phyloP scores from a whole-genome alignment of 176 grass and related monocot genomes.

The Dendrocalamus sinicus region DNA sequence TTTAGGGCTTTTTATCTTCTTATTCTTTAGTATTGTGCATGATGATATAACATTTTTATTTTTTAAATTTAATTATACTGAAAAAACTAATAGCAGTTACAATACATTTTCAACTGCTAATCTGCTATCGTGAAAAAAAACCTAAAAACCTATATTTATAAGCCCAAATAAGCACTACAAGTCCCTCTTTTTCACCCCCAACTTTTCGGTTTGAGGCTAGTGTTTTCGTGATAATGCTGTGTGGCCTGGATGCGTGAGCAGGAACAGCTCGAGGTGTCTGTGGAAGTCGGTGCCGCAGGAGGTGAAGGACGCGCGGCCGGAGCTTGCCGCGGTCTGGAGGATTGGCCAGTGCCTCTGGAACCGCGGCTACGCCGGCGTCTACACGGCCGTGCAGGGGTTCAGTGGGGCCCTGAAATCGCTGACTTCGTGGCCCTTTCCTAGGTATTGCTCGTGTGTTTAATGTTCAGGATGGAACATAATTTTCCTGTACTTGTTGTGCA shows the following conservation, averaged over 20 bases:
- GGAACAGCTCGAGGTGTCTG: conserved; percentile 80
- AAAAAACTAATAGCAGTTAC: too few species aligned
- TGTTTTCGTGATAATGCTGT: conserved; percentile 11
- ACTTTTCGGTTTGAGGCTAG: conserved; percentile 4
- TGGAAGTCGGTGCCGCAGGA: conserved; percentile 84
- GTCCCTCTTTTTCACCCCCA: not conserved
- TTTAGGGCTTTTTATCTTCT: too few species aligned
- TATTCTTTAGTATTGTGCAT: too few species aligned
- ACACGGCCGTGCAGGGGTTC: conserved; percentile 56
- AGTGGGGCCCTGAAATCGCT: conserved; percentile 66
- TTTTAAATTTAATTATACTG: too few species aligned
- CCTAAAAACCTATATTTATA: too few species aligned
- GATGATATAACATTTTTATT: too few species aligned
- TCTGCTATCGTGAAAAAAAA: too few species aligned
- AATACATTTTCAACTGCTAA: too few species aligned
- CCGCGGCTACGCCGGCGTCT: conserved; percentile 75
- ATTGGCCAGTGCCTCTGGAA: conserved; percentile 90
- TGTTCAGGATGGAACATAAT: not conserved
- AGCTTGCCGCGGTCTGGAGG: conserved; percentile 75
- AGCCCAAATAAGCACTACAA: too few species aligned
- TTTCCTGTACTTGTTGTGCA: conserved; percentile 16
- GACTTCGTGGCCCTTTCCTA: conserved; percentile 68
- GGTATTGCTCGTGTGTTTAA: conserved; percentile 39
- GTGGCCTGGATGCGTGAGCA: conserved; percentile 40
- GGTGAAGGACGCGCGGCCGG: conserved; percentile 75